phyloP scores from a whole-genome alignment of 139 green algal genomes.

The Klebsormidium nitens region DNA sequence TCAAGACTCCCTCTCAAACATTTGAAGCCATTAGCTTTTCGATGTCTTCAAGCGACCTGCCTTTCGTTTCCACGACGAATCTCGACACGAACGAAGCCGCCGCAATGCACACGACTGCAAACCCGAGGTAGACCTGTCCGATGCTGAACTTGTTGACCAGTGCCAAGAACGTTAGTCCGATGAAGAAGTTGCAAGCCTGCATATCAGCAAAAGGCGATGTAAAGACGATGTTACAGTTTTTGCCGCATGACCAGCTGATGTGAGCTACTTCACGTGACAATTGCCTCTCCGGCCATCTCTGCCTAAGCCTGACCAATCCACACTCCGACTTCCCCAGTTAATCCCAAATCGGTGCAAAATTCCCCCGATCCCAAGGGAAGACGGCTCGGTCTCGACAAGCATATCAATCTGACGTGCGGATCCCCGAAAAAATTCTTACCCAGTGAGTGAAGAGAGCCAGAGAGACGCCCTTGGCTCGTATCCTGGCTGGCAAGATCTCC shows the following conservation, averaged over 20 bases:
- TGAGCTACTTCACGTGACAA: too few relatives aligned
- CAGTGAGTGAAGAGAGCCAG: conserved; percentile 4
- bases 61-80: conserved; percentile 66
- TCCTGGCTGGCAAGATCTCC: conserved; percentile 71
- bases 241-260: too few relatives aligned
- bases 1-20: too few relatives aligned
- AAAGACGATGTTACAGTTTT: too few relatives aligned
- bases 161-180: conserved; percentile 74
- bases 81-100: conserved; percentile 47
- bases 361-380: too few relatives aligned
- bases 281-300: too few relatives aligned
- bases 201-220: too few relatives aligned
- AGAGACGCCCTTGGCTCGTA: conserved; percentile 55
- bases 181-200: conserved; percentile 72
- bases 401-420: too few relatives aligned
- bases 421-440: not conserved
- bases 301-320: too few relatives aligned
- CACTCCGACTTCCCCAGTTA: too few relatives aligned
- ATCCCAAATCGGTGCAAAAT: too few relatives aligned
- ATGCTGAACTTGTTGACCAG: conserved; percentile 53
- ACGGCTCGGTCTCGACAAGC: too few relatives aligned
- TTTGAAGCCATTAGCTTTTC: conserved; percentile 46
- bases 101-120: conserved; percentile 57
- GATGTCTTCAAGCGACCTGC: conserved; percentile 63
- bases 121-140: conserved; percentile 58